Conservation (phyloP, 2,329 filamentous ascomycete species). For the Phialocephala subalpina region DNA sequence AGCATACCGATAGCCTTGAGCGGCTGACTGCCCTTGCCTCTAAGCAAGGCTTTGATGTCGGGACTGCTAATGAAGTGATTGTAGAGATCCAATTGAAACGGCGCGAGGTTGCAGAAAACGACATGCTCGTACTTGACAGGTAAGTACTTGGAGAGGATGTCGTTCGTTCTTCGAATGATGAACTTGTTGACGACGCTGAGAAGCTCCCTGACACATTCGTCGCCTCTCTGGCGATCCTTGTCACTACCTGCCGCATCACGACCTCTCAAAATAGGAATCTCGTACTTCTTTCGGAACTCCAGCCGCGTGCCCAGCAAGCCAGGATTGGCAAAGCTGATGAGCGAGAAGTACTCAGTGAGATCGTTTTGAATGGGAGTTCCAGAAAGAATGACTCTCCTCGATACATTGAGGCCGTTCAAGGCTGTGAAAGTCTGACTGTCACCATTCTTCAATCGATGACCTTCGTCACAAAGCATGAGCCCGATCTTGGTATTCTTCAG, state of each 20-base stretch:
- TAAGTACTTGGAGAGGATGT: constrained; percentile 96
- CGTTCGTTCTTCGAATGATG: constrained; percentile 96
- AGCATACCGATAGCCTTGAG: constrained; percentile 95
- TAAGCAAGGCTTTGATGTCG: constrained; percentile 88
- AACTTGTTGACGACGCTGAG: constrained; percentile 94
- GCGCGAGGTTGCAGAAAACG: constrained; percentile 94
- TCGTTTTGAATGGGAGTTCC: constrained; percentile 99
- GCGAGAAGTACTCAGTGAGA: constrained; percentile 94
- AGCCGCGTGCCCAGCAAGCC: constrained; percentile 86
- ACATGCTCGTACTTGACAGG: constrained; percentile 99
- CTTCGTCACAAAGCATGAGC: constrained; percentile 93
- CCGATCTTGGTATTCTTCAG: constrained; percentile 91
- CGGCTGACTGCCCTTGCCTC: constrained; percentile 94
- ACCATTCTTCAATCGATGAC: constrained; percentile 94
- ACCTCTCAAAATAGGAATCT: constrained; percentile 89
- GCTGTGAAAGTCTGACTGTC: constrained; percentile 96
- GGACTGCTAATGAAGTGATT: constrained; percentile 97
- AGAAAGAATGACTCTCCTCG: constrained; percentile 90
- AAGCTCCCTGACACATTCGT: constrained; percentile 83
- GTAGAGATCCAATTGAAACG: constrained; percentile 92
- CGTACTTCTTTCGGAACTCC: constrained; percentile 94
- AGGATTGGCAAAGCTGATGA: constrained; percentile 97
- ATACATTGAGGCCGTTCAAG: constrained; percentile 88
- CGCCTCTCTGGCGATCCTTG: constrained; percentile 80
- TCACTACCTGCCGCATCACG: constrained; percentile 91